These are phyloP conservation scores for Cercophora newfieldiana DNA, from an alignment of 495 filamentous ascomycete genomes.

Conservation along the genomic window DNA sequence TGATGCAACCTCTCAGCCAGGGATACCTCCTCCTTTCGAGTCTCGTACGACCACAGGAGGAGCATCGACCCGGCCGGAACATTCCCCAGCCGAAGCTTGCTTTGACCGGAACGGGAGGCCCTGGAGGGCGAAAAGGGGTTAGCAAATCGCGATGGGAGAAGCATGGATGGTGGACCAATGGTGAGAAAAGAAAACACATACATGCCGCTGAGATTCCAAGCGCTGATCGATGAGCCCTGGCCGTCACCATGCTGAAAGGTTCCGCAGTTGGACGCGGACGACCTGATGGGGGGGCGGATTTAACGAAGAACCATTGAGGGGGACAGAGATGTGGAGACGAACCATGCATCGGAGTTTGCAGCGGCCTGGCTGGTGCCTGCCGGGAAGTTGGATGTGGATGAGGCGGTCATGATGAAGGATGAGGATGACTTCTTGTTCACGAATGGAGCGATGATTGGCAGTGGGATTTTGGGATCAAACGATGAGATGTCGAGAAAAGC, in stretches of 20 bases:
- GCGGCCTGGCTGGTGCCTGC: neutral
- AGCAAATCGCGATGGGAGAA: neutral
- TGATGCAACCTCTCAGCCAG: neutral
- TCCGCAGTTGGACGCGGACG: neutral
- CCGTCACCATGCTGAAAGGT: neutral
- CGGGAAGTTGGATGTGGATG: neutral
- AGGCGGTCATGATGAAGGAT: neutral
- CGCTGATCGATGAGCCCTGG: neutral
- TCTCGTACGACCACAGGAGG: constrained; percentile 5
- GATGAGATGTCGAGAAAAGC: neutral
- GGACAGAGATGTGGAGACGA: neutral
- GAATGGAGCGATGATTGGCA: neutral
- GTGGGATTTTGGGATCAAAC: neutral
- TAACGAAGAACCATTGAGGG: neutral
- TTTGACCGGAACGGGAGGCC: neutral
- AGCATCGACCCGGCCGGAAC: neutral
- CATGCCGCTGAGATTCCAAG: neutral
- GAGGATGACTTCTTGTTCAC: too few species aligned
- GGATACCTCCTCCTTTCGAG: neutral
- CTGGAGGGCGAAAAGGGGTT: neutral
- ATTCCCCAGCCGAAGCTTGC: neutral
- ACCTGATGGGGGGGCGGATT: neutral
- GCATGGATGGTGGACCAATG: neutral
- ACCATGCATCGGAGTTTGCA: neutral
- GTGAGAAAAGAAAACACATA: neutral